Conservation (phyloP, 306 rosid species). For the Pueraria montana region DNA sequence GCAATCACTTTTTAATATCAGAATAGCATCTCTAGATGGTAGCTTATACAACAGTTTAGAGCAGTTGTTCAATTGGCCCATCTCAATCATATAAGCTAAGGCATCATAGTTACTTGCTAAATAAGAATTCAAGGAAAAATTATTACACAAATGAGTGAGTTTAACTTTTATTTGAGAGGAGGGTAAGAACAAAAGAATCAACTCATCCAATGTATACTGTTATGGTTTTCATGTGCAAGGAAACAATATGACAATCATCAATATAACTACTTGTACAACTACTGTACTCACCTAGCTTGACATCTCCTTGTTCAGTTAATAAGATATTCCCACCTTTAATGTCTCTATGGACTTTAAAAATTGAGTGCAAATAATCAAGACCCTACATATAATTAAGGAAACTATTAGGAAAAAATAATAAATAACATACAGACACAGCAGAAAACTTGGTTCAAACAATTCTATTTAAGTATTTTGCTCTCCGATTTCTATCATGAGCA, state of each 20-base stretch:
- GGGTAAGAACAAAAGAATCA: conserved; percentile 6
- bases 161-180: conserved; percentile 3
- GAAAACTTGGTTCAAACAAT: conserved; percentile 38
- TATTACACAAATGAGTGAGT: conserved; percentile 21
- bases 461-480: background rate
- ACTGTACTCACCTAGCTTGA: conserved; percentile 87
- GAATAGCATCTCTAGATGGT: conserved; percentile 18
- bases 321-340: conserved; percentile 98
- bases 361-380: conserved; percentile 95
- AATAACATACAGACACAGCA: conserved; percentile 11
- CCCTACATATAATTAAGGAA: conserved; percentile 64
- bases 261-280: background rate
- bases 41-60: conserved; percentile 12
- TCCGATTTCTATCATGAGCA: conserved; percentile 34
- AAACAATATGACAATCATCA: conserved; percentile 36
- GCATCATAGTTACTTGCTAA: conserved; percentile 22
- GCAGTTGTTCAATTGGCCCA: conserved; percentile 4
- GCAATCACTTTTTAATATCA: conserved; percentile 28
- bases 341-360: conserved; percentile 98
- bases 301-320: conserved; percentile 98
- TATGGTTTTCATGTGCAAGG: conserved; percentile 17
- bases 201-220: conserved; percentile 22
- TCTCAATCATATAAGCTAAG: conserved; percentile 21
- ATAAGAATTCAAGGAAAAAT: conserved; percentile 33
- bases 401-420: conserved; percentile 39